Conservation (phyloP, 148 eudicot genomes). For the Mesembryanthemum crystallinum region DNA sequence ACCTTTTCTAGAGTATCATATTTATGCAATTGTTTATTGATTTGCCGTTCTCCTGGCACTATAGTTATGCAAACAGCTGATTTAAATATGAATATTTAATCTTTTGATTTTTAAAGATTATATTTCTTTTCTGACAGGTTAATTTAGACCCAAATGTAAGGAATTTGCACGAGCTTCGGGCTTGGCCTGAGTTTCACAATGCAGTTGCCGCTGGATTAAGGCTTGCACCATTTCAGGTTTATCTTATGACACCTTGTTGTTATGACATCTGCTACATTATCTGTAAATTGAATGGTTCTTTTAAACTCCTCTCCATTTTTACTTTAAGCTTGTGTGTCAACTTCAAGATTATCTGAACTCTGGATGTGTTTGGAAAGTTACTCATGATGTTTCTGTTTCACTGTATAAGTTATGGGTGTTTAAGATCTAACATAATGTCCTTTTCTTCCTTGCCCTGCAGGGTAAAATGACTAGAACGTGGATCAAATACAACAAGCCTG, state of each 20-base stretch:
- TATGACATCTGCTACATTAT: background rate
- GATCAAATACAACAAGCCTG: slow-evolving; percentile 92
- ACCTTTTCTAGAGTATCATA: background rate
- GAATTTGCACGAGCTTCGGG: slow-evolving; percentile 83
- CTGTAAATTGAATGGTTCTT: background rate
- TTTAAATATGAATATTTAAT: background rate
- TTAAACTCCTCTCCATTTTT: background rate
- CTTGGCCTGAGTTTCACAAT: slow-evolving; percentile 99
- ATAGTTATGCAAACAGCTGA: background rate
- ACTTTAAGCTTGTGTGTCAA: slow-evolving; percentile 4
- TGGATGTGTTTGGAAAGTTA: background rate
- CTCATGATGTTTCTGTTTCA: background rate
- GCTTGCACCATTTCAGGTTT: slow-evolving; percentile 79
- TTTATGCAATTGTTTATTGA: background rate
- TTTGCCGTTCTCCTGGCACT: background rate
- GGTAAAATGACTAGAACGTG: slow-evolving; percentile 95
- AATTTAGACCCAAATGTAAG: slow-evolving; percentile 82
- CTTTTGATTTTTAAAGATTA: background rate
- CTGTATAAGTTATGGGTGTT: too few relatives aligned
- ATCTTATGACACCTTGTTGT: background rate
- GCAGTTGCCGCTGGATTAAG: slow-evolving; percentile 97
- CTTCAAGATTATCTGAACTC: background rate
- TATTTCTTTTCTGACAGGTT: slow-evolving; percentile 47
- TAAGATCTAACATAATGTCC: too few relatives aligned
- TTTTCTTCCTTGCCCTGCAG: slow-evolving; percentile 39